Conservation (phyloP, 257 asterid genomes). For the Solanum lycopersicoides region DNA sequence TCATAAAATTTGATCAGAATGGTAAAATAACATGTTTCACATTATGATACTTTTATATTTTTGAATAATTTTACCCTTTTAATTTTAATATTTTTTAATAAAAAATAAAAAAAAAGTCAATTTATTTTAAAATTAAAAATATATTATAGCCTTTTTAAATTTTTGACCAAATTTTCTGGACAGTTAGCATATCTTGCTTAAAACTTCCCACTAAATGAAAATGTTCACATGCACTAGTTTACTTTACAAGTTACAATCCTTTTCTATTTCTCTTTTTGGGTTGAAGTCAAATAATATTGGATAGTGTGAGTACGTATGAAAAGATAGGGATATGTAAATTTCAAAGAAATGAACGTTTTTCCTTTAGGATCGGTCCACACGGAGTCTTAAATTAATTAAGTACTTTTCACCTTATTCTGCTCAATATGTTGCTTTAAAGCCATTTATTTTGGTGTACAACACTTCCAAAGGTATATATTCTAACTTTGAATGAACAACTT, state of each 20-base stretch:
- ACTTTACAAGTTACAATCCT: not conserved
- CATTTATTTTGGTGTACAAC: not conserved
- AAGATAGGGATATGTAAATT: not conserved
- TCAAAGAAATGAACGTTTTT: not conserved
- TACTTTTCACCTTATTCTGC: not conserved
- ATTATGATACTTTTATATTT: too few species aligned
- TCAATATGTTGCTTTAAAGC: not conserved
- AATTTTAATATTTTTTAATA: too few species aligned
- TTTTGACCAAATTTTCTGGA: too few species aligned
- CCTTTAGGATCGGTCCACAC: not conserved
- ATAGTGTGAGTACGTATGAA: too few species aligned
- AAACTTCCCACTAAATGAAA: not conserved
- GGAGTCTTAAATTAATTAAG: not conserved
- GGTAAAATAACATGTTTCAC: too few species aligned
- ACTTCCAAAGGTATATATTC: not conserved
- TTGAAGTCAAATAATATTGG: not conserved
- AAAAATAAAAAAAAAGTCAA: too few species aligned
- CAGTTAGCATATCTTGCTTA: too few species aligned
- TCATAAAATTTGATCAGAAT: too few species aligned
- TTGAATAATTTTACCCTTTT: too few species aligned
- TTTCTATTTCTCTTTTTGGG: not conserved
- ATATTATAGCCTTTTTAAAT: too few species aligned
- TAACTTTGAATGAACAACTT: not conserved
- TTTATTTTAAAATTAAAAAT: too few species aligned
- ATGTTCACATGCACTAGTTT: not conserved